Base-by-base conservation (phyloP, 768 basidiomycete species). In the Suillus hirtellus region DNA sequence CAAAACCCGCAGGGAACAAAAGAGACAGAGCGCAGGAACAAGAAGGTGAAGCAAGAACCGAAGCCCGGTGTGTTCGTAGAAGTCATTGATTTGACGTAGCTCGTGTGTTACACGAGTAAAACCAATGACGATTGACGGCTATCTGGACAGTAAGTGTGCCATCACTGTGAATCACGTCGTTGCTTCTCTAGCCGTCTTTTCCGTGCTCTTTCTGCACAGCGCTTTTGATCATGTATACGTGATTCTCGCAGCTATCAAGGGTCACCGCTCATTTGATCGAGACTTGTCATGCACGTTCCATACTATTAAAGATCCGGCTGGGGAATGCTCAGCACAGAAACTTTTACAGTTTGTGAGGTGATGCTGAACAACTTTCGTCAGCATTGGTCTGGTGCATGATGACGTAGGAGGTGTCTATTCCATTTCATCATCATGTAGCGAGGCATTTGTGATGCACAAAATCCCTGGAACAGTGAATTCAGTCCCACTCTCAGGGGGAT, bases 81-180 rank as follows among this genome's bases (percentile, higher is more conserved):
- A 40, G 63, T 76, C 44, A 75, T 75, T 49, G 73, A 76, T 59
- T 55, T 75, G 65, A 76, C 73, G 17, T 60, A 50, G n/a, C 47
- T 47, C 49, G 38, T 55, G 34, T 35, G 10, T 62, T 9, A 10
- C 31, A 42, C 54, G 19, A 59, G 37, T 60, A 2, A 35, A 38
- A 15, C 1, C 7, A 40, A 37, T 58, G 56, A 12, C 11, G 24
- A 17, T n/a, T 56, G 37, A 27, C 17, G 24, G 38, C 24, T 40
- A 56, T 56, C n/a, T 56, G 34, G 4, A 27, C 17, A 24, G 21
- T 56, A 27, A 56, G 55, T 42, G 40, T 42, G 11, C 11, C 38
- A 58, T 27, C 11, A 6, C 17, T 40, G 11, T 42, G 17, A 19
- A 58, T 27, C 17, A 42, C 55, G 27, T 24, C 17, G 38, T 56